These are phyloP conservation scores for Avicennia marina DNA, from an alignment of 257 asterid species.

Conservation along the genomic window DNA sequence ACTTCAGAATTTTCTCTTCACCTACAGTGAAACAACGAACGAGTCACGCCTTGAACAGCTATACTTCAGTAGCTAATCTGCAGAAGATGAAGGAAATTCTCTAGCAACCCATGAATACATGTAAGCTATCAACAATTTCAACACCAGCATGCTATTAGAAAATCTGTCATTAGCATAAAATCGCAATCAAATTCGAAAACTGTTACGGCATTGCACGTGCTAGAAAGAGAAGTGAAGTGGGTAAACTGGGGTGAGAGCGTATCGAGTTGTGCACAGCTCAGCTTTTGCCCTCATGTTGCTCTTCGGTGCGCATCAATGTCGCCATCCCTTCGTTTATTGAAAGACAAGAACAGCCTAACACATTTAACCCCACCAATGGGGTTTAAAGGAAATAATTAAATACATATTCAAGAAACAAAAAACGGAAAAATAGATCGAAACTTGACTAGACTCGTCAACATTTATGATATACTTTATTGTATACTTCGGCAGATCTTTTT, in stretches of 20 bases:
- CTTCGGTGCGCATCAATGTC: slow-evolving; percentile 25
- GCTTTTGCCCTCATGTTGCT: slow-evolving; percentile 21
- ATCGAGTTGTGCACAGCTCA: slow-evolving; percentile 53
- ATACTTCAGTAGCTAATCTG: slow-evolving; percentile 16
- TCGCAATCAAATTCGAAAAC: neutral
- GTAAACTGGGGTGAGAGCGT: slow-evolving; percentile 11
- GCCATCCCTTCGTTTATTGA: no score
- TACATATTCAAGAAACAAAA: no score
- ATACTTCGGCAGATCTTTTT: no score
- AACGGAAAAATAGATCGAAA: no score
- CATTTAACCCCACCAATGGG: no score
- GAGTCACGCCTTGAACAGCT: neutral
- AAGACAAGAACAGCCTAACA: no score
- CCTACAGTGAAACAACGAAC: neutral
- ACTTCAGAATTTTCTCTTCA: slow-evolving; percentile 8
- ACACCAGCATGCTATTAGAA: neutral
- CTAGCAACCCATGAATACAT: neutral
- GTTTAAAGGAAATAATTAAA: no score
- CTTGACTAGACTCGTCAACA: no score
- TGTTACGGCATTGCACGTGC: slow-evolving; percentile 24
- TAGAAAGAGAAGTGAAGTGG: neutral
- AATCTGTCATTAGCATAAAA: neutral
- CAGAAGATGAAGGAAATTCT: neutral
- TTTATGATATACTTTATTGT: no score
- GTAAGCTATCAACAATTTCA: neutral